These are phyloP conservation scores for Colletotrichum tropicale DNA, from an alignment of 2,329 filamentous ascomycete genomes.

Conservation along the genomic window DNA sequence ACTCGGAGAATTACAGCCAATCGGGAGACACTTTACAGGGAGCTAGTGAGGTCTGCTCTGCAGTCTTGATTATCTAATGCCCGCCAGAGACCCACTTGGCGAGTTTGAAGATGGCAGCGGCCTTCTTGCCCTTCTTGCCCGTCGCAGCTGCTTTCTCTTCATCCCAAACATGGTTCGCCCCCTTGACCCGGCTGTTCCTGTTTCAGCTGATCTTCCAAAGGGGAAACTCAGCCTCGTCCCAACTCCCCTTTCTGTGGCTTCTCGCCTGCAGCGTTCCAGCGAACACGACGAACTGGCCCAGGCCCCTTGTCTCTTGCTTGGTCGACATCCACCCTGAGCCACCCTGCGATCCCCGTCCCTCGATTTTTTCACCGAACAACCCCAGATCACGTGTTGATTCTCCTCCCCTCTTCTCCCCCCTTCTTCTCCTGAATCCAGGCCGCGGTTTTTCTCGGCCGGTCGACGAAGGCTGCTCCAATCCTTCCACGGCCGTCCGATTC, in stretches of 20 bases:
- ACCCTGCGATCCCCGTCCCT: not conserved
- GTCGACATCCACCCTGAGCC: not conserved
- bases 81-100: constrained; percentile 7
- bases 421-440: not conserved
- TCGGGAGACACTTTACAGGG: not conserved
- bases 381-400: not conserved
- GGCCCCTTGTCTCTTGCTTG: not conserved
- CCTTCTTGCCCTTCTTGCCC: not conserved
- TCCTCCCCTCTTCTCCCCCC: not conserved
- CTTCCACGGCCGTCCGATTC: not conserved
- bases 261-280: not conserved
- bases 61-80: not conserved
- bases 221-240: constrained; percentile 6
- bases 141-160: not conserved
- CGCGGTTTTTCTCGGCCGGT: not conserved
- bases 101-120: constrained; percentile 3
- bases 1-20: constrained; percentile 13
- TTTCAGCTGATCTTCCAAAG: constrained; percentile 16
- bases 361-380: not conserved
- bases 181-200: constrained; percentile 12
- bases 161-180: not conserved
- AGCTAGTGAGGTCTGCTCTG: not conserved
- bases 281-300: not conserved
- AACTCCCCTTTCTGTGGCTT: not conserved
- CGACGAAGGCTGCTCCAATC: not conserved